Percentiles rank a stretch among this genome's conserved stretches.
These are phyloP conservation scores for Exophiala lecanii-corni DNA, from an alignment of 2,329 filamentous ascomycete genomes.

Conservation along the genomic window DNA sequence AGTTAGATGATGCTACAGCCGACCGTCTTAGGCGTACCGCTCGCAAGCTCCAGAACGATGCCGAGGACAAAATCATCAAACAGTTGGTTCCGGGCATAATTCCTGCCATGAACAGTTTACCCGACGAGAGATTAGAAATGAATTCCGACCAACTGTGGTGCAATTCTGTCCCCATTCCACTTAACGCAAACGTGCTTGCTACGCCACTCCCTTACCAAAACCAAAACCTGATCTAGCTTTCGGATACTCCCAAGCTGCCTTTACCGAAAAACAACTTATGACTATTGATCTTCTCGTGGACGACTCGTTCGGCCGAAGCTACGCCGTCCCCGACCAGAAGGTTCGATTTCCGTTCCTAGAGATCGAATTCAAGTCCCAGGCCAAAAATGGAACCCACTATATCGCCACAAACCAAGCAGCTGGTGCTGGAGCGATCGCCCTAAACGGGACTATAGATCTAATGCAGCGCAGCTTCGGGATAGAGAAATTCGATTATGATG, in stretches of 20 bases:
- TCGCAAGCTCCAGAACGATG: slow-evolving; percentile 5
- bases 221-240: slow-evolving; percentile 17
- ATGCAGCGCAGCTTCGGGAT: slow-evolving; percentile 13
- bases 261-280: slow-evolving; percentile 9
- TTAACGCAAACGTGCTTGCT: neutral
- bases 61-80: slow-evolving; percentile 4
- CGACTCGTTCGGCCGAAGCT: slow-evolving; percentile 14
- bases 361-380: slow-evolving; percentile 19
- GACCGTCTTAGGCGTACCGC: slow-evolving; percentile 1
- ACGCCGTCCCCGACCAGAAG: slow-evolving; percentile 13
- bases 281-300: slow-evolving; percentile 15
- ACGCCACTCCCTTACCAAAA: slow-evolving; percentile 12
- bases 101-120: slow-evolving; percentile 8
- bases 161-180: slow-evolving; percentile 17
- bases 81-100: slow-evolving; percentile 9
- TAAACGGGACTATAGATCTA: slow-evolving; percentile 15
- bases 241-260: slow-evolving; percentile 20
- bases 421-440: slow-evolving; percentile 14
- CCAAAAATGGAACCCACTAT: slow-evolving; percentile 14
- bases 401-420: slow-evolving; percentile 19
- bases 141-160: slow-evolving; percentile 10
- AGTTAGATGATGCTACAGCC: slow-evolving; percentile 10
- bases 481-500: no score
- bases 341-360: slow-evolving; percentile 16
- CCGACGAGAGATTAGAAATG: slow-evolving; percentile 7